A percentile compares a stretch with the other conserved stretches of the same genome.
These are phyloP conservation scores for Fraxinus paxiana DNA, from an alignment of 305 asterid species.

Conservation along the genomic window DNA sequence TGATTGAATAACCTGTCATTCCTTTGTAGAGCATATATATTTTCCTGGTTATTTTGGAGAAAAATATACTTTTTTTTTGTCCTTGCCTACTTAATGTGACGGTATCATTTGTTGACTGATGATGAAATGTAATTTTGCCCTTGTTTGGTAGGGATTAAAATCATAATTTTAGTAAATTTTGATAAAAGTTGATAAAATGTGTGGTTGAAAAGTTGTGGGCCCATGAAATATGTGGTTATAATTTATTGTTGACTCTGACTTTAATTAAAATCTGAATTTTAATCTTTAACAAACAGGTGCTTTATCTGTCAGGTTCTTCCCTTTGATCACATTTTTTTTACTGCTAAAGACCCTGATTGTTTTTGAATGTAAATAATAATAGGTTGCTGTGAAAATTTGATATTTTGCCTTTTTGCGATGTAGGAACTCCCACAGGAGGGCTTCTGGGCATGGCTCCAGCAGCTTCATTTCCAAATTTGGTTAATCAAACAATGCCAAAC, in stretches of 20 bases:
- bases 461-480: constrained; percentile 63
- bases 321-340: constrained; percentile 15
- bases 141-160: too few species aligned
- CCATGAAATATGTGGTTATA: too few species aligned
- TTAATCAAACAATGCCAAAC: constrained; percentile 96
- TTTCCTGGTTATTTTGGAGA: not conserved
- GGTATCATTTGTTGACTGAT: not conserved
- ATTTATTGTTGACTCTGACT: too few species aligned
- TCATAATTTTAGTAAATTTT: too few species aligned
- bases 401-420: constrained; percentile 23
- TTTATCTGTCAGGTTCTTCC: not conserved
- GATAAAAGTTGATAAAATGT: too few species aligned
- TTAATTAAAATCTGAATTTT: too few species aligned
- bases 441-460: constrained; percentile 75
- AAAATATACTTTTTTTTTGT: not conserved
- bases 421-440: constrained; percentile 81
- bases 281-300: too few species aligned
- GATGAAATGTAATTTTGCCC: not conserved
- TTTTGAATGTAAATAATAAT: not conserved
- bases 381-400: constrained; percentile 3
- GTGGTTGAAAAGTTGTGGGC: too few species aligned
- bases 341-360: not conserved
- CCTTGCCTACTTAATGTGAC: not conserved
- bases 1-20: not conserved
- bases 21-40: not conserved